These are phyloP conservation scores for Myrmaecium sp. DNA, from an alignment of 2,329 filamentous ascomycete genomes.

Conservation along the genomic window DNA sequence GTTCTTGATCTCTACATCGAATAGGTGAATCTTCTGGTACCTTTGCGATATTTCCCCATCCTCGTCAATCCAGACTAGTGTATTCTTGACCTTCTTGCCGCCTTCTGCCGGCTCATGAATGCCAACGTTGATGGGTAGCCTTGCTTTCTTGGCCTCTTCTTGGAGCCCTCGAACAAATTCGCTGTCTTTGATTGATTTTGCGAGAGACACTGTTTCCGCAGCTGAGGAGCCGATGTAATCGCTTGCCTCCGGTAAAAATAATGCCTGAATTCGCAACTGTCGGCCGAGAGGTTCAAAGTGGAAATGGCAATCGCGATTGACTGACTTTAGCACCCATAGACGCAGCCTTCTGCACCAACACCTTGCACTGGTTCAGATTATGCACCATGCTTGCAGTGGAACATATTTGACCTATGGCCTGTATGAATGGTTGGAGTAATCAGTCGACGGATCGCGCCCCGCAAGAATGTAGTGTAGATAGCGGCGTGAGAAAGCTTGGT, in stretches of 20 bases:
- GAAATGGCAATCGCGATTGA: too few relatives aligned
- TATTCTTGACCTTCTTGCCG: slow-evolving; percentile 42
- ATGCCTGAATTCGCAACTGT: slow-evolving; percentile 31
- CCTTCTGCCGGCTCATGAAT: slow-evolving; percentile 55
- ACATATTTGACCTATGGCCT: slow-evolving; percentile 84
- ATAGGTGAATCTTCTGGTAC: slow-evolving; percentile 86
- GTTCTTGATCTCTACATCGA: slow-evolving; percentile 49
- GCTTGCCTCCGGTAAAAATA: slow-evolving; percentile 83
- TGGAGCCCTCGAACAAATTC: slow-evolving; percentile 64
- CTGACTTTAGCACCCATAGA: slow-evolving; percentile 59
- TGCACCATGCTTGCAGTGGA: slow-evolving; percentile 61
- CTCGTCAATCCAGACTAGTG: slow-evolving; percentile 48
- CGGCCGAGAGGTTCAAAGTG: not conserved
- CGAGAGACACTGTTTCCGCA: slow-evolving; percentile 53
- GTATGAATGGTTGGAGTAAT: too few relatives aligned
- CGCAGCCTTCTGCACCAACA: slow-evolving; percentile 55
- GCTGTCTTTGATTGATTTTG: slow-evolving; percentile 45
- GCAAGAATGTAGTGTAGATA: too few relatives aligned
- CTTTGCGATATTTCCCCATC: slow-evolving; percentile 39
- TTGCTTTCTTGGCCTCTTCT: slow-evolving; percentile 44
- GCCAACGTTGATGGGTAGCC: slow-evolving; percentile 66
- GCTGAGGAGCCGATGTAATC: slow-evolving; percentile 68
- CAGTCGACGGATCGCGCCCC: too few relatives aligned
- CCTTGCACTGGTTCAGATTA: slow-evolving; percentile 65
- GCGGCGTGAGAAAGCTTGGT: too few relatives aligned